These are phyloP conservation scores for Clarireedia sp. DNA, from an alignment of 2,329 filamentous ascomycete species.

Conservation along the genomic window DNA sequence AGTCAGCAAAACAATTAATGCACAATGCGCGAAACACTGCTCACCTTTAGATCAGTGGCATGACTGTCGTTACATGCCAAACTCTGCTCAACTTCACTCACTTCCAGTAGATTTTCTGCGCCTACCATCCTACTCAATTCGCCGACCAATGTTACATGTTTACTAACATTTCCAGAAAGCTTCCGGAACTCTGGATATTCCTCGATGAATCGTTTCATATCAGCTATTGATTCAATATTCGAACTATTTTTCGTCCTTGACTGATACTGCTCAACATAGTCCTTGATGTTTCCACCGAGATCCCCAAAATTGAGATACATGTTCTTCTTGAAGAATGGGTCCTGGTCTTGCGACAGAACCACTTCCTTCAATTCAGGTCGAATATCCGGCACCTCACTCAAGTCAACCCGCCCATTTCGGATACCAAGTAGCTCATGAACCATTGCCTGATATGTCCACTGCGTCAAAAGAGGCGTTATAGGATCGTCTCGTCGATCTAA, in stretches of 20 bases:
- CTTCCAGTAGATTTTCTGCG: conserved; percentile 81
- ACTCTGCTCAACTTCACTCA: conserved; percentile 94
- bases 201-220: conserved; percentile 99
- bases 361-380: conserved; percentile 87
- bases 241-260: conserved; percentile 94
- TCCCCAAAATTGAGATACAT: conserved; percentile 99
- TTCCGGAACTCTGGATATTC: conserved; percentile 98
- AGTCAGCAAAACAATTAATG: neutral
- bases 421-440: conserved; percentile 94
- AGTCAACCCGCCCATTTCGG: conserved; percentile 85
- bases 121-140: conserved; percentile 86
- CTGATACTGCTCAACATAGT: conserved; percentile 97
- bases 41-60: conserved; percentile 77
- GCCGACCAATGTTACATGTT: conserved; percentile 92
- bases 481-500: conserved; percentile 90
- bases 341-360: conserved; percentile 90
- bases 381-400: conserved; percentile 76
- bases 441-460: conserved; percentile 99
- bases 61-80: conserved; percentile 97
- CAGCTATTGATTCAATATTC: conserved; percentile 91
- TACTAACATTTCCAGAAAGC: conserved; percentile 94
- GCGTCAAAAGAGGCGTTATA: conserved; percentile 85
- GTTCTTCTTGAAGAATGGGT: conserved; percentile 98
- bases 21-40: conserved; percentile 12
- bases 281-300: conserved; percentile 90